Percentiles rank a stretch among this genome's conserved stretches.
Evolutionary conservation across 1,284 basidiomycete species (phyloP).

Genomic region (Ganoderma lingzhi): DNA sequence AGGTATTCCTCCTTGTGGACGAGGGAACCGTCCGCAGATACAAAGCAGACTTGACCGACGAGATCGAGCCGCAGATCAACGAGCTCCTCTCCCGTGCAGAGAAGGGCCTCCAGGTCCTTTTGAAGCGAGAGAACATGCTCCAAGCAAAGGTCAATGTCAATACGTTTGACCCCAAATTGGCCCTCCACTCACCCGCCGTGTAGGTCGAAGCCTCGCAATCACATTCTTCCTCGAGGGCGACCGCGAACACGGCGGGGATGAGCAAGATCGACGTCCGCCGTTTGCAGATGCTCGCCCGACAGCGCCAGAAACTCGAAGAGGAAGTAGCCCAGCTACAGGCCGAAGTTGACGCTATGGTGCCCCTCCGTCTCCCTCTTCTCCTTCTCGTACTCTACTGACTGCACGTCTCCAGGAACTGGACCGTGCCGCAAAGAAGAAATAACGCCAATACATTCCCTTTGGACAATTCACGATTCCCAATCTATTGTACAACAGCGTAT

Average conservation of each 20-base stretch:
- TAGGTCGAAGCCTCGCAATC: conserved; percentile 63
- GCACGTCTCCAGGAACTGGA: conserved; percentile 38
- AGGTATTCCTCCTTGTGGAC: conserved; percentile 78
- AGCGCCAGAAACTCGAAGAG: conserved; percentile 67
- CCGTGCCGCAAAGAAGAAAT: conserved; percentile 38
- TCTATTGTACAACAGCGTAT: conserved; percentile 24
- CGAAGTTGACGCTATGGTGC: conserved; percentile 65
- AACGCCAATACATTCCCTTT: not conserved
- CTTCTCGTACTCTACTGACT: not conserved
- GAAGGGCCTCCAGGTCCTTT: conserved; percentile 64
- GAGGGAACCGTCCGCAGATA: conserved; percentile 74
- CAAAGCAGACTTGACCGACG: conserved; percentile 75
- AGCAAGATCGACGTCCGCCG: conserved; percentile 71
- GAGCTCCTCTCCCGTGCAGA: conserved; percentile 77
- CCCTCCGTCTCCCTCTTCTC: not conserved
- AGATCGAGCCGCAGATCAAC: conserved; percentile 80
- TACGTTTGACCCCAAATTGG: not conserved
- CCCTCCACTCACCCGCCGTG: not conserved
- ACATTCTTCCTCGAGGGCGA: conserved; percentile 49
- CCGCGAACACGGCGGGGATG: conserved; percentile 57
- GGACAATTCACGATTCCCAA: not conserved
- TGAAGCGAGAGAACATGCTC: conserved; percentile 64
- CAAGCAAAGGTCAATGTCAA: conserved; percentile 60
- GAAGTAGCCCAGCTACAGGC: conserved; percentile 62
- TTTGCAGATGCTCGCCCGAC: conserved; percentile 66